Evolutionary conservation across 208 protist species (phyloP), one percentile per base, ranked within the genome.

Genomic region (Trypanosoma theileri): DNA sequence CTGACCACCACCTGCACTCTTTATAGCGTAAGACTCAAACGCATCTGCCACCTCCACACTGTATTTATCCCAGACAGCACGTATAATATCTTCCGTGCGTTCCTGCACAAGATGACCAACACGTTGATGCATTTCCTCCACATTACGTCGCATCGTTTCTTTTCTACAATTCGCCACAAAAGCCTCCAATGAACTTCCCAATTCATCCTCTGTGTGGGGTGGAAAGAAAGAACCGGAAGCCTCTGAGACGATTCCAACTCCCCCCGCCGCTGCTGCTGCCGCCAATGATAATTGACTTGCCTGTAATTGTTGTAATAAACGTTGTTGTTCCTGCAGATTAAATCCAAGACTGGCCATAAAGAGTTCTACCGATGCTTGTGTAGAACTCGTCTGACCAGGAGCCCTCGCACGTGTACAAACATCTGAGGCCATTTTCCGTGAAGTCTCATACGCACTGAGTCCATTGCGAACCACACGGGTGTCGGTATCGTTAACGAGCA

Each of bases 271-370:
- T 11, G 59, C 19, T n/a, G 56, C 78, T 0, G 62, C 76, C 21
- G 79, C 80, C 40, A 88, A 62, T 57, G 82, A 80, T 1, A 76
- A 22, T 35, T 89, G 82, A 44, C 64, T 87, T 21, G 63, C 58
- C 53, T 92, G 84, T 44, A 94, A 69, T 61, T 87, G 79, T 56
- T 84, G 80, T 24, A 94, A 79, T 3, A 94, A 79, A n/a, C 85
- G 86, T 70, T 89, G 86, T 71, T 94, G 89, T 61, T 88, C 89
- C 59, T 84, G 79, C 8, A 88, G 69, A 56, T 94, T 88, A 48
- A 94, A 91, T 54, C 84, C 85, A 65, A 91, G 85, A 66, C 80
- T 77, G 3, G 89, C 80, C 86, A 94, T 87, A 66, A 94, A 94
- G 26, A 94, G 80, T 63, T 94, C 85, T 46, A 88, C 89, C 7